Evolutionary conservation across 306 rosid genomes (phyloP), one percentile per base, ranked within the genome.

Genomic region (Echinosophora koreensis): DNA sequence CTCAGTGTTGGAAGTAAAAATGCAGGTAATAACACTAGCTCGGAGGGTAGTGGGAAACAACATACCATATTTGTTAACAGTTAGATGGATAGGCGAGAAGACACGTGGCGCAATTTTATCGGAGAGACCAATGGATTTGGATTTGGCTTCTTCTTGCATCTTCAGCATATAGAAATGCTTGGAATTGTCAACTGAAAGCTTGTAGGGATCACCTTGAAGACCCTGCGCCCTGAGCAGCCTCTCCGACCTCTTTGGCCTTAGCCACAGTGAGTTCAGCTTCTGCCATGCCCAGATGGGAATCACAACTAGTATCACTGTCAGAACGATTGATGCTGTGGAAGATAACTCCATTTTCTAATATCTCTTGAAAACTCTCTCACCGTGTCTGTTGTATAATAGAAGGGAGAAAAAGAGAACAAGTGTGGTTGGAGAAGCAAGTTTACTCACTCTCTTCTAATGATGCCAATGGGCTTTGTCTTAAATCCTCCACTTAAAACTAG

Each of bases 191-290:
- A 17, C 11, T 5, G 64, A 42, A 30, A 87, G 3, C 15, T 79
- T 66, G 13, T 89, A 89, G 5, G 90, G 52, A 5, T 84, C 82
- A 6, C 85, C 90, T 0, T 11, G 2, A 18, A 83, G 59, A 14
- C 90, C 86, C 76, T 89, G 88, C 30, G 74, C 11, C 62, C 83
- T 77, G 5, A 87, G 77, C 4, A 13, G 14, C 38, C 64, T 77
- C 46, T 89, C 93, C 2, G 82, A 39, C 58, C 28, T 77, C 77
- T 80, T 88, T 0, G 92, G 92, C 41, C 41, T 37, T 0, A 37
- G 41, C 41, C 41, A 87, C 1, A 82, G 35, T 84, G 71, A 57
- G n/a, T 73, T 70, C 39, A 82, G 27, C 59, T 37, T 47, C 14
- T 49, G 80, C 91, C 90, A 84, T 62, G 41, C 67, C 80, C 54